These are phyloP conservation scores for Cylindricascospora bacillispora DNA, from an alignment of 1,139 yeast species.

Conservation along the genomic window DNA sequence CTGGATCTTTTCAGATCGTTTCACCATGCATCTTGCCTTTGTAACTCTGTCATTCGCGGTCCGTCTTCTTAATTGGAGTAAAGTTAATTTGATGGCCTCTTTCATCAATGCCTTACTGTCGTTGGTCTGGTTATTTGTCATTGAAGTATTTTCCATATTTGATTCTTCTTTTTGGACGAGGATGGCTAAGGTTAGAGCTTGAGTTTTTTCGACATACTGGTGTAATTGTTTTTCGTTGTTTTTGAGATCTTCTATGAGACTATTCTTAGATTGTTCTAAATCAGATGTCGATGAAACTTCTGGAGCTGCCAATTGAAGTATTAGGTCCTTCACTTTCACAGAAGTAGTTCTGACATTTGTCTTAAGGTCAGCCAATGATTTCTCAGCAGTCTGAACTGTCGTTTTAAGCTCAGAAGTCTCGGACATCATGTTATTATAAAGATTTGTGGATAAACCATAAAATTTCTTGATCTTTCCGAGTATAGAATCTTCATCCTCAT, in stretches of 20 bases:
- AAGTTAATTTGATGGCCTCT: conserved; percentile 37
- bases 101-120: conserved; percentile 8
- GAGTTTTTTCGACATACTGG: conserved; percentile 35
- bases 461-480: neutral
- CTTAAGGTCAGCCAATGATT: neutral
- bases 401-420: neutral
- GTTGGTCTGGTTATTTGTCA: neutral
- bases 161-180: conserved; percentile 33
- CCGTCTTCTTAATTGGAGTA: conserved; percentile 41
- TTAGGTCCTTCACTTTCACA: neutral
- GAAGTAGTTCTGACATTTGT: neutral
- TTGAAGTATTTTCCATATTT: neutral
- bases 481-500: neutral
- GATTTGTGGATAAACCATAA: neutral
- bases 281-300: neutral
- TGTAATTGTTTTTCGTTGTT: conserved; percentile 6
- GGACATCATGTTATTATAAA: neutral
- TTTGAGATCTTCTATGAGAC: conserved; percentile 1
- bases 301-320: neutral
- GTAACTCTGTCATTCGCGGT: conserved; percentile 32
- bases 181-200: conserved; percentile 46
- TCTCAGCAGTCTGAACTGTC: neutral
- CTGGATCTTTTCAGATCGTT: conserved; percentile 42
- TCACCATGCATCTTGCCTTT: conserved; percentile 26
- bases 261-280: conserved; percentile 1